Percentiles rank a stretch among this genome's conserved stretches.
phyloP scores from a whole-genome alignment of 129 eudicot genomes.

The Flaveria linearis region DNA sequence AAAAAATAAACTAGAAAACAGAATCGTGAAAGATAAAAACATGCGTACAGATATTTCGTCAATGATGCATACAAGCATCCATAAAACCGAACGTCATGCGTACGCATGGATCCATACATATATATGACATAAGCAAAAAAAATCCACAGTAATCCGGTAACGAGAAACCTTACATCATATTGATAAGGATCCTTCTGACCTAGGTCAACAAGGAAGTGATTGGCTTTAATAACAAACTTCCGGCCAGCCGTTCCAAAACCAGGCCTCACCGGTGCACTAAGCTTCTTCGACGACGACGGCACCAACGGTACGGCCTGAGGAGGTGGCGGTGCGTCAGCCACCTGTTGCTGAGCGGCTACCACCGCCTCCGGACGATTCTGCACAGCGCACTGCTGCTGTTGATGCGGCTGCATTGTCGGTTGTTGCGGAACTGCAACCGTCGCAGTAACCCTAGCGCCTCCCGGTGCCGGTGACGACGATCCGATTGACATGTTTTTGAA shows the following conservation, averaged over 20 bases:
- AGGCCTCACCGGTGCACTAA: constrained; percentile 50
- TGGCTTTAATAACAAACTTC: constrained; percentile 49
- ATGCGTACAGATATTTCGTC: background rate
- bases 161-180: constrained; percentile 44
- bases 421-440: background rate
- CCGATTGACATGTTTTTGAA: background rate
- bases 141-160: background rate
- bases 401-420: background rate
- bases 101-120: background rate
- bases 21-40: background rate
- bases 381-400: constrained; percentile 10
- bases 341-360: constrained; percentile 1
- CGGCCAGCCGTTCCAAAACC: constrained; percentile 47
- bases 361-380: background rate
- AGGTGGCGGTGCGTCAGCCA: background rate
- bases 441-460: background rate
- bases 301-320: constrained; percentile 14
- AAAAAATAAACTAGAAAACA: background rate
- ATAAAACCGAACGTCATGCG: background rate
- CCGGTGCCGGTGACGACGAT: background rate
- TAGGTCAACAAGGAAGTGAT: constrained; percentile 62
- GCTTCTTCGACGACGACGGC: constrained; percentile 43
- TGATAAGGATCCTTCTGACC: constrained; percentile 56
- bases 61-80: background rate
- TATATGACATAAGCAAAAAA: background rate